These are phyloP conservation scores for Lepidium didymum DNA, from an alignment of 345 rosid species.

Conservation along the genomic window DNA sequence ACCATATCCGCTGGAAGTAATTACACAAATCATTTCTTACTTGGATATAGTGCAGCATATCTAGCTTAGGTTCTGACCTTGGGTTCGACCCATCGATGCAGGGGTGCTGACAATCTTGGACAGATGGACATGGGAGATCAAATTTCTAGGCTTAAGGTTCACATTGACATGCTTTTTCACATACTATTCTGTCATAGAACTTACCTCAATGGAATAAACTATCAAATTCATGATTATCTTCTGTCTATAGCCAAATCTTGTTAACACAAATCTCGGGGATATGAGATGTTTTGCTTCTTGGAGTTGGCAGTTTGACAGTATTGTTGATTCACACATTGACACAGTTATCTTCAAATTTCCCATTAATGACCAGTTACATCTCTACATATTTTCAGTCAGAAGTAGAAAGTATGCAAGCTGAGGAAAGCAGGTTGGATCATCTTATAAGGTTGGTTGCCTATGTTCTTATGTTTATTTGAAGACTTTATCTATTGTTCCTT, in stretches of 20 bases:
- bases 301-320: neutral
- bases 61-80: slow-evolving; percentile 12
- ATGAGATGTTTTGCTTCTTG: neutral
- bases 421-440: slow-evolving; percentile 52
- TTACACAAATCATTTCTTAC: neutral
- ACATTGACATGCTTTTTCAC: neutral
- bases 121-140: slow-evolving; percentile 40
- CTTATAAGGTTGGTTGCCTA: slow-evolving; percentile 47
- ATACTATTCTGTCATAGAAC: neutral
- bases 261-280: neutral
- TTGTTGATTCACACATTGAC: neutral
- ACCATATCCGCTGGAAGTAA: slow-evolving; percentile 79
- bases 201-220: neutral
- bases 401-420: slow-evolving; percentile 38
- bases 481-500: neutral
- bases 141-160: slow-evolving; percentile 46
- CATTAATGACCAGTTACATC: neutral
- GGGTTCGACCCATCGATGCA: slow-evolving; percentile 24
- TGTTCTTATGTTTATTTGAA: neutral
- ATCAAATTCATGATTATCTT: neutral
- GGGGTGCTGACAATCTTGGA: slow-evolving; percentile 49
- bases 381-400: slow-evolving; percentile 41
- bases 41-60: neutral
- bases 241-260: neutral
- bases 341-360: neutral